A percentile compares a stretch with the other conserved stretches of the same genome.
Evolutionary conservation across 805 yeast species (phyloP).

Genomic region (Yamadazyma akitaensis): DNA sequence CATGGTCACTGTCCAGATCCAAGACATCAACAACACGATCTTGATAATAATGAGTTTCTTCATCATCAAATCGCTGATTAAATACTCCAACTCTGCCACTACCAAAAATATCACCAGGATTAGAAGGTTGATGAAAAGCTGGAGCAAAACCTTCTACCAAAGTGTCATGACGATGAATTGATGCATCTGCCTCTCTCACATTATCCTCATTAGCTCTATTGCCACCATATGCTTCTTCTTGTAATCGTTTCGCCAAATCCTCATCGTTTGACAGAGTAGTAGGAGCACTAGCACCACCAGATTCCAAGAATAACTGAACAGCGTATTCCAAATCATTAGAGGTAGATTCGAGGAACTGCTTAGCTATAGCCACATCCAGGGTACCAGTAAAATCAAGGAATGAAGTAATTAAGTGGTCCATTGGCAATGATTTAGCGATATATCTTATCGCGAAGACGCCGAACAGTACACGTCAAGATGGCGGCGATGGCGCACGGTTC

Average conservation of each 20-base stretch:
- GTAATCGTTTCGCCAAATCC: slow-evolving; percentile 59
- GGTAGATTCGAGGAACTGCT: slow-evolving; percentile 73
- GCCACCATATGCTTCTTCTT: slow-evolving; percentile 54
- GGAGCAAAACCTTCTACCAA: slow-evolving; percentile 46
- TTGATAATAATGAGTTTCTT: slow-evolving; percentile 26
- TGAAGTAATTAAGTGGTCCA: slow-evolving; percentile 57
- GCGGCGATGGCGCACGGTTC: too few relatives aligned
- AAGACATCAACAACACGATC: neutral
- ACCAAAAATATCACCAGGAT: slow-evolving; percentile 48
- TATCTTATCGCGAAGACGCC: neutral
- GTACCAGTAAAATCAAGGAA: slow-evolving; percentile 84
- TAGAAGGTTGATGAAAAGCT: slow-evolving; percentile 1
- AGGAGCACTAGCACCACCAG: slow-evolving; percentile 13
- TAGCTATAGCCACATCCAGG: slow-evolving; percentile 63
- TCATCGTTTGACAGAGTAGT: slow-evolving; percentile 33
- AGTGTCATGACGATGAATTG: slow-evolving; percentile 75
- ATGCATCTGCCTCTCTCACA: slow-evolving; percentile 62
- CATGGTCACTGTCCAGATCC: slow-evolving; percentile 12
- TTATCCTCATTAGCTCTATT: slow-evolving; percentile 27
- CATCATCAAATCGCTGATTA: slow-evolving; percentile 52
- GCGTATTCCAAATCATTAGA: slow-evolving; percentile 80
- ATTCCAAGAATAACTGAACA: slow-evolving; percentile 75
- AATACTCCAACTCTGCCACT: slow-evolving; percentile 50
- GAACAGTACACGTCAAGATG: too few relatives aligned
- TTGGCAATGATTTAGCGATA: slow-evolving; percentile 8